phyloP scores from a whole-genome alignment of 2,329 filamentous ascomycete genomes.

The Penicillium sp. region DNA sequence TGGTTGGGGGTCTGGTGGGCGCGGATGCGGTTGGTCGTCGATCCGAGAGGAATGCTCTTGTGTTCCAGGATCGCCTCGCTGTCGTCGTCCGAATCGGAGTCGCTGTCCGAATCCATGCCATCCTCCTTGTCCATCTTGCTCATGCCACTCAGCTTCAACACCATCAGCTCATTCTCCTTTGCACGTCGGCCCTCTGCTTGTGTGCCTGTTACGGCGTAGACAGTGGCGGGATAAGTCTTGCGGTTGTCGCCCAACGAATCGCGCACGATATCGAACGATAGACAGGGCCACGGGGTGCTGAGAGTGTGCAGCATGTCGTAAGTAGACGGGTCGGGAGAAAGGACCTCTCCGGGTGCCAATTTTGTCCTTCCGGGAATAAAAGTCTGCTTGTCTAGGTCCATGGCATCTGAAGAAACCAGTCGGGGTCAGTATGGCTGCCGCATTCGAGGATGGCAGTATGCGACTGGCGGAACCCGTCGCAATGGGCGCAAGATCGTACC shows the following conservation, averaged over 20 bases:
- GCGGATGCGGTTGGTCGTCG: conserved; percentile 89
- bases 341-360: conserved; percentile 78
- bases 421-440: no score
- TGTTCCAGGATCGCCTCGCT: conserved; percentile 92
- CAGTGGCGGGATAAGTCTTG: conserved; percentile 85
- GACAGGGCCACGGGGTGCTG: conserved; percentile 89
- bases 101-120: conserved; percentile 59
- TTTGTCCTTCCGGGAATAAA: conserved; percentile 94
- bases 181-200: conserved; percentile 71
- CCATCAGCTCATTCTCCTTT: conserved; percentile 85
- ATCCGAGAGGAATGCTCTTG: conserved; percentile 73
- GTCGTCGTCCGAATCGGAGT: conserved; percentile 61
- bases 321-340: conserved; percentile 80
- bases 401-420: no score
- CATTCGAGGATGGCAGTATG: conserved; percentile 42
- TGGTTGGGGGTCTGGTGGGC: conserved; percentile 67
- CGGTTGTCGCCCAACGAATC: conserved; percentile 81
- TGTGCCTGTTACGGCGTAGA: conserved; percentile 93
- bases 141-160: conserved; percentile 90
- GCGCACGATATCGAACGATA: conserved; percentile 85
- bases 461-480: no score
- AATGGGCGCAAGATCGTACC: no score
- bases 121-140: conserved; percentile 75
- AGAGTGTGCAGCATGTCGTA: conserved; percentile 97
- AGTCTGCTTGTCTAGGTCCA: conserved; percentile 88